phyloP scores from a whole-genome alignment of 2,329 filamentous ascomycete species.

The Akanthomyces uredinophilus region DNA sequence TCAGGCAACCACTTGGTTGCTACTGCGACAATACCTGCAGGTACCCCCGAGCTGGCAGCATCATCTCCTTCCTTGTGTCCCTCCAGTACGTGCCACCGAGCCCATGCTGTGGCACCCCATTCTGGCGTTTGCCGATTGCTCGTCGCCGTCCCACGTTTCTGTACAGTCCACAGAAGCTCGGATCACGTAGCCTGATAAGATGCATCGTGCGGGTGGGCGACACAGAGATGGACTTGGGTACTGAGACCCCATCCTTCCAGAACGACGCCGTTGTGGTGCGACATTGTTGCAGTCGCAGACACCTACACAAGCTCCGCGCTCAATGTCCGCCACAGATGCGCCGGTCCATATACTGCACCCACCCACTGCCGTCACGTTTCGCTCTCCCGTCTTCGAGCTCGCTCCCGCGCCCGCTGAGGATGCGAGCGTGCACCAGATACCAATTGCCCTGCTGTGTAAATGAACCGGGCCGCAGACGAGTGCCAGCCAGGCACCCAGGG shows the following conservation, averaged over 20 bases:
- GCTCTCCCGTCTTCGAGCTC: neutral
- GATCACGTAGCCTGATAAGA: neutral
- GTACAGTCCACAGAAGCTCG: neutral
- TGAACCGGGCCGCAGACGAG: neutral
- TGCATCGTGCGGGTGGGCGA: neutral
- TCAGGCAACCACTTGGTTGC: neutral
- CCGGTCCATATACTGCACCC: neutral
- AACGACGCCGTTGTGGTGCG: neutral
- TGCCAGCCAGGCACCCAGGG: neutral
- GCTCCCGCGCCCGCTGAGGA: neutral
- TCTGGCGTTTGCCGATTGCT: constrained; percentile 8
- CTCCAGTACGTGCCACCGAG: neutral
- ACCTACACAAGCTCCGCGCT: neutral
- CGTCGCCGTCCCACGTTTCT: neutral
- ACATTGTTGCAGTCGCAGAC: neutral
- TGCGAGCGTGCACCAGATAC: neutral
- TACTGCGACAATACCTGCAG: neutral
- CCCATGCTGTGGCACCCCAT: neutral
- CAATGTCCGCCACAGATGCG: neutral
- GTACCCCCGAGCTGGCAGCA: neutral
- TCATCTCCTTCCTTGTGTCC: neutral
- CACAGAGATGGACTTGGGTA: neutral
- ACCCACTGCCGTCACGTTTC: neutral
- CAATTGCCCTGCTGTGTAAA: neutral
- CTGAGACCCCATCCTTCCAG: neutral